Base-by-base conservation (phyloP, 176 grass and related monocot genomes). In the Paspalum notatum region DNA sequence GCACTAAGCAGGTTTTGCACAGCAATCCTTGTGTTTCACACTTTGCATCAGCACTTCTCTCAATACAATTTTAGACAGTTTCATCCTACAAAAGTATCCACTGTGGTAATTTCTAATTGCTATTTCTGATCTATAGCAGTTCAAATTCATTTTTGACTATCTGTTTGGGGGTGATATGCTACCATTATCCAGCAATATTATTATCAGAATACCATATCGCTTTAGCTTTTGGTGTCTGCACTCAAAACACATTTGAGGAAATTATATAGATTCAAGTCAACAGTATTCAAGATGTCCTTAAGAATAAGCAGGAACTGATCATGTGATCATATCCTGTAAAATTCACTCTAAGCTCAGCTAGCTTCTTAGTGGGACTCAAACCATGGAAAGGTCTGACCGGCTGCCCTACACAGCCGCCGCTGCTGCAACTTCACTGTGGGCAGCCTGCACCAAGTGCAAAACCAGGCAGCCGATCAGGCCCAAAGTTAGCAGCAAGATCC, bases 211-310 rank as follows among this genome's bases (percentile, higher is more conserved):
- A 1, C 13, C 6, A 43, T 21, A 44, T 2, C 53, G 48, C 40
- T 12, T 63, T 76, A 9, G 53, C 14, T 76, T 80, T 75, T 13
- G 65, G 54, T 44, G 45, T 50, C 26, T 62, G 12, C 39, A 21
- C 9, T 15, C 66, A 55, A 9, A 80, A 37, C 60, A 26, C 2
- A 18, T 3, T 57, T 54, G 43, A 84, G 5, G 9, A 80, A 75
- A 39, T 78, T 74, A 51, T 32, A 43, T 79, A 42, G 67, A 66
- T 69, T 68, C 27, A 49, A 66, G 60, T 57, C 44, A 60, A 69
- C 41, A 68, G 14, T 54, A 15, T 15, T 25, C 44, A 84, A 54
- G 8, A 42, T 61, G n/a, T 26, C 14, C 21, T 12, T 44, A 58
- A 15, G 7, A 20, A 1, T 13, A 0, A 62, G 70, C 16, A 73